These are phyloP conservation scores for Fusarium sp. DNA, from an alignment of 2,329 filamentous ascomycete genomes.

Conservation along the genomic window DNA sequence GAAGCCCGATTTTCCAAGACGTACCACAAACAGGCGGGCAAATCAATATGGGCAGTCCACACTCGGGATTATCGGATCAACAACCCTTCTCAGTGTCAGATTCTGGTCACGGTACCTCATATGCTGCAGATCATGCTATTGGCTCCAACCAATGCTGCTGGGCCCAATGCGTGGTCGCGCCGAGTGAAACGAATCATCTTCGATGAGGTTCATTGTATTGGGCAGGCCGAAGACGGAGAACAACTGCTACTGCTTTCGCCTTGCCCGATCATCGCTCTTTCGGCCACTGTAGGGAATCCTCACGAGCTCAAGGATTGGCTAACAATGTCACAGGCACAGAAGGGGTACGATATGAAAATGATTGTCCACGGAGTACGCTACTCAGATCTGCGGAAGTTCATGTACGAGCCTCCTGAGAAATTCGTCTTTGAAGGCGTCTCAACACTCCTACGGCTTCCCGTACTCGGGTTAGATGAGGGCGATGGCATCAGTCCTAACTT, in stretches of 20 bases:
- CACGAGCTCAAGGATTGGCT: conserved; percentile 77
- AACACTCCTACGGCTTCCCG: conserved; percentile 53
- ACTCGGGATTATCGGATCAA: conserved; percentile 81
- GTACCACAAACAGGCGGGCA: conserved; percentile 66
- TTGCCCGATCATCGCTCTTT: conserved; percentile 82
- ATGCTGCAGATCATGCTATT: conserved; percentile 83
- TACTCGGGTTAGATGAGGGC: conserved; percentile 59
- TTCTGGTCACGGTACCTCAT: conserved; percentile 81
- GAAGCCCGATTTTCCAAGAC: conserved; percentile 79
- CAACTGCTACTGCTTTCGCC: conserved; percentile 79
- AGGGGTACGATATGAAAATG: conserved; percentile 73
- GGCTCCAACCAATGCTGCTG: conserved; percentile 70
- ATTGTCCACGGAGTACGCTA: conserved; percentile 76
- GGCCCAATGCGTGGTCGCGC: conserved; percentile 67
- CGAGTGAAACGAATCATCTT: conserved; percentile 82
- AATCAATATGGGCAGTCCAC: conserved; percentile 82
- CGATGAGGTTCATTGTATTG: conserved; percentile 85
- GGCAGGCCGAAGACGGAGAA: conserved; percentile 82
- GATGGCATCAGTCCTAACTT: conserved; percentile 60
- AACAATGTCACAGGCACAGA: conserved; percentile 68
- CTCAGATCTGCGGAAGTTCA: conserved; percentile 81
- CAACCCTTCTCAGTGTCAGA: conserved; percentile 76
- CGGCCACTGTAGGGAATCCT: conserved; percentile 83
- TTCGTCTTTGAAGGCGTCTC: conserved; percentile 65
- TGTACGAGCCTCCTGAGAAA: conserved; percentile 64